These are phyloP conservation scores for Mycogone perniciosa DNA, from an alignment of 2,329 filamentous ascomycete genomes.

Conservation along the genomic window DNA sequence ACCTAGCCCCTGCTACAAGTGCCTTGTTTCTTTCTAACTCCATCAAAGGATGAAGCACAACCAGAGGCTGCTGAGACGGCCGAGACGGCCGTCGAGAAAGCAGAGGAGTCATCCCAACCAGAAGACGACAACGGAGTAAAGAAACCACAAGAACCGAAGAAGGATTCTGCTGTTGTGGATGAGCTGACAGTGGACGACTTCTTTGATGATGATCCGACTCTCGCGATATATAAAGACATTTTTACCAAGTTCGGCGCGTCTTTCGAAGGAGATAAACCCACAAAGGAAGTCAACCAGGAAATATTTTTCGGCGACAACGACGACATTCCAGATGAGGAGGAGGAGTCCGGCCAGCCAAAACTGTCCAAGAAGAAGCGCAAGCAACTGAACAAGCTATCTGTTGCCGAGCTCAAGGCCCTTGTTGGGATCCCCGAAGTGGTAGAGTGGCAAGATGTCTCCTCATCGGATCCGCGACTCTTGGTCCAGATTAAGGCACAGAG, in stretches of 20 bases:
- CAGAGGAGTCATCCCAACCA: background rate
- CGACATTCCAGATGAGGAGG: slow-evolving; percentile 79
- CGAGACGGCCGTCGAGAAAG: slow-evolving; percentile 1
- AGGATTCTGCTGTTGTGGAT: slow-evolving; percentile 35
- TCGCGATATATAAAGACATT: slow-evolving; percentile 75
- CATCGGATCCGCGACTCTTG: slow-evolving; percentile 78
- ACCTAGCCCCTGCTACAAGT: background rate
- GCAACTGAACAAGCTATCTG: slow-evolving; percentile 82
- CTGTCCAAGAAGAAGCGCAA: slow-evolving; percentile 95
- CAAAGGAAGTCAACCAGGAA: slow-evolving; percentile 67
- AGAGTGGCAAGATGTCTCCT: slow-evolving; percentile 94
- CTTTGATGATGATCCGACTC: slow-evolving; percentile 65
- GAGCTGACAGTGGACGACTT: slow-evolving; percentile 56
- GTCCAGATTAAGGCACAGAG: slow-evolving; percentile 93
- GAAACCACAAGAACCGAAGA: slow-evolving; percentile 26
- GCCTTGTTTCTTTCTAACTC: background rate
- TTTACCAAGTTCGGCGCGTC: slow-evolving; percentile 70
- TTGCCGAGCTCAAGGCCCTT: slow-evolving; percentile 89
- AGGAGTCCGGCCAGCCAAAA: slow-evolving; percentile 59
- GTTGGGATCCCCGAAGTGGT: slow-evolving; percentile 90
- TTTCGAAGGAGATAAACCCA: slow-evolving; percentile 55
- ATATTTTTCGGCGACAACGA: slow-evolving; percentile 80
- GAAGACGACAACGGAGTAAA: slow-evolving; percentile 3
- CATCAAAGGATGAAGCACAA: background rate
- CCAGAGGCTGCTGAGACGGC: background rate